These are phyloP conservation scores for Saccharomyces hybrid DNA, from an alignment of 1,139 yeast species.

Conservation along the genomic window DNA sequence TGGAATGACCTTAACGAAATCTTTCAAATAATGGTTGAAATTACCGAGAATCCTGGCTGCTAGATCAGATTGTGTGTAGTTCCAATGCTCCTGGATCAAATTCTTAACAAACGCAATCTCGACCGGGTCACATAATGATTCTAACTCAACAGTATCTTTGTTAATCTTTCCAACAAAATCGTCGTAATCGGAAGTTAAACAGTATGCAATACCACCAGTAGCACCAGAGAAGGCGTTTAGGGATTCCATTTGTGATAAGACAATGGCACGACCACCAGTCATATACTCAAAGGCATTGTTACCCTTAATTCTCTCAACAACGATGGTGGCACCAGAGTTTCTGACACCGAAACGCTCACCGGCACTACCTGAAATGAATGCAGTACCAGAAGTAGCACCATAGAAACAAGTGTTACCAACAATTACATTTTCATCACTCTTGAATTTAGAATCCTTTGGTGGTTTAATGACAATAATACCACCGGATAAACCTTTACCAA, in stretches of 20 bases:
- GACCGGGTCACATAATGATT: conserved; percentile 70
- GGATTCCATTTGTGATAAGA: conserved; percentile 86
- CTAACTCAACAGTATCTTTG: conserved; percentile 72
- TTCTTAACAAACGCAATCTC: conserved; percentile 95
- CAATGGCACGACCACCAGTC: conserved; percentile 98
- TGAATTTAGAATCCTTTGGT: conserved; percentile 73
- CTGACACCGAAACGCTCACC: conserved; percentile 98
- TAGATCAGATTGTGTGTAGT: conserved; percentile 86
- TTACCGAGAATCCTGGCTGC: conserved; percentile 78
- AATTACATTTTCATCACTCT: conserved; percentile 92
- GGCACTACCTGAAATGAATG: conserved; percentile 93
- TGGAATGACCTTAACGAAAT: conserved; percentile 92
- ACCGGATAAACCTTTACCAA: conserved; percentile 95
- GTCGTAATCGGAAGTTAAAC: conserved; percentile 81
- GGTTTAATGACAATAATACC: conserved; percentile 92
- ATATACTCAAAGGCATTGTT: conserved; percentile 98
- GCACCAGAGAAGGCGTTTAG: conserved; percentile 95
- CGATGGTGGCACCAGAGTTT: conserved; percentile 97
- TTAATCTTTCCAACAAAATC: conserved; percentile 81
- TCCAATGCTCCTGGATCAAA: conserved; percentile 89
- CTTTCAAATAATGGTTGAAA: conserved; percentile 80
- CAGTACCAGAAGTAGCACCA: conserved; percentile 95
- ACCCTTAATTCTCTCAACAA: conserved; percentile 88
- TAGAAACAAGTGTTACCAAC: conserved; percentile 97
- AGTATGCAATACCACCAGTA: conserved; percentile 99